phyloP scores from a whole-genome alignment of 495 filamentous ascomycete species.

The Viridothelium virens region DNA sequence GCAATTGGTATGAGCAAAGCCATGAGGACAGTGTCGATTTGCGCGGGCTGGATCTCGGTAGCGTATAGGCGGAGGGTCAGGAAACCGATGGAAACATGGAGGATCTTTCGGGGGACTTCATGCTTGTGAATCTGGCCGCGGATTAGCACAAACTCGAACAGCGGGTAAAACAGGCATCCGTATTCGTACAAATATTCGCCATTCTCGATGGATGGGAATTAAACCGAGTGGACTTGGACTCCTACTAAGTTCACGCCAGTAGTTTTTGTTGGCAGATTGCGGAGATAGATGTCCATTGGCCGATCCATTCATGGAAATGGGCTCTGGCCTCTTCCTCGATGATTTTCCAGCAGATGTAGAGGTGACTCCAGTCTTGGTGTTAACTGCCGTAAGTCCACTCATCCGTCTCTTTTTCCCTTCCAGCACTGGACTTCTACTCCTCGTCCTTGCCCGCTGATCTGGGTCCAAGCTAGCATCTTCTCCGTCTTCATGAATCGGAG shows the following conservation, averaged over 20 bases:
- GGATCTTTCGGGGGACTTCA: conserved; percentile 65
- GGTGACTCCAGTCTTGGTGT: conserved; percentile 18
- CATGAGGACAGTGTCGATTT: conserved; percentile 78
- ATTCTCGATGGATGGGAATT: conserved; percentile 83
- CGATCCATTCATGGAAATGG: conserved; percentile 26
- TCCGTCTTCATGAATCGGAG: conserved; percentile 20
- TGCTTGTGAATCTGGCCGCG: conserved; percentile 53
- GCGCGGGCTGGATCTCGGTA: conserved; percentile 58
- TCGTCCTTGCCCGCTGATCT: conserved; percentile 30
- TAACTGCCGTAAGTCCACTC: conserved; percentile 25
- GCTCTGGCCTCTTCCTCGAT: conserved; percentile 18
- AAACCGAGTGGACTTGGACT: conserved; percentile 87
- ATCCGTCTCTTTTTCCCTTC: conserved; percentile 26
- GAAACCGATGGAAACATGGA: conserved; percentile 95
- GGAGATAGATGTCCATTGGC: conserved; percentile 69
- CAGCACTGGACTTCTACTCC: conserved; percentile 31
- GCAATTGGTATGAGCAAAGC: conserved; percentile 81
- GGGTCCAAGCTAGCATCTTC: conserved; percentile 26
- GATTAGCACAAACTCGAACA: background rate
- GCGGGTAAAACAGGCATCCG: background rate
- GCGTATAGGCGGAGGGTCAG: conserved; percentile 76
- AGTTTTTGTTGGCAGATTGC: conserved; percentile 44
- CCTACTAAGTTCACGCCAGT: conserved; percentile 73
- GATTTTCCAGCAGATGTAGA: conserved; percentile 16
- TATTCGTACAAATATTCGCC: conserved; percentile 53